phyloP scores from a whole-genome alignment of 139 green algal species.

The Mesotaenium endlicherianum region DNA sequence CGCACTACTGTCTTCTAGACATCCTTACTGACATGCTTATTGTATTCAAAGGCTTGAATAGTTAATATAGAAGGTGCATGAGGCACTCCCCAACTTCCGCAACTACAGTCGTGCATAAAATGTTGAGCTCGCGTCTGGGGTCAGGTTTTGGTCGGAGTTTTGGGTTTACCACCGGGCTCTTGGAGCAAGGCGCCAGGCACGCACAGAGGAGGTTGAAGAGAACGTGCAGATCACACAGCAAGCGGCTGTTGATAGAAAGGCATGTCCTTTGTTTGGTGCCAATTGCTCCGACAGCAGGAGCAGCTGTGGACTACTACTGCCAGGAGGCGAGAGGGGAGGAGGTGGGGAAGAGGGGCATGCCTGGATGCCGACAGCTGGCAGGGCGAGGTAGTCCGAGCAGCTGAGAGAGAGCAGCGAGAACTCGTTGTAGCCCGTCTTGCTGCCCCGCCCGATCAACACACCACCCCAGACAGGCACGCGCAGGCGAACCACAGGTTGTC shows the following conservation, averaged over 20 bases:
- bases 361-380: conserved; percentile 55
- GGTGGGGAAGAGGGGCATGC: not conserved
- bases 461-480: too few relatives aligned
- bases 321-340: not conserved
- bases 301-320: too few relatives aligned
- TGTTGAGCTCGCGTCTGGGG: too few relatives aligned
- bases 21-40: not conserved
- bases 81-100: too few relatives aligned
- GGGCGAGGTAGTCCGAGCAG: conserved; percentile 71
- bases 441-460: not conserved
- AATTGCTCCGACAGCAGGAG: not conserved
- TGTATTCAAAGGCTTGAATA: too few relatives aligned
- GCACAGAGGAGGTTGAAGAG: not conserved
- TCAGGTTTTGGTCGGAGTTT: too few relatives aligned
- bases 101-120: too few relatives aligned
- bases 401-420: conserved; percentile 72
- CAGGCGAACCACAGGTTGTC: too few relatives aligned
- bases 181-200: not conserved
- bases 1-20: not conserved
- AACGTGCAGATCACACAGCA: too few relatives aligned
- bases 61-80: too few relatives aligned
- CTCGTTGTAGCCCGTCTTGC: conserved; percentile 61
- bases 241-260: not conserved
- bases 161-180: too few relatives aligned
- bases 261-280: not conserved